Conservation (phyloP, 2,329 filamentous ascomycete genomes). For the Fusarium albidum region DNA sequence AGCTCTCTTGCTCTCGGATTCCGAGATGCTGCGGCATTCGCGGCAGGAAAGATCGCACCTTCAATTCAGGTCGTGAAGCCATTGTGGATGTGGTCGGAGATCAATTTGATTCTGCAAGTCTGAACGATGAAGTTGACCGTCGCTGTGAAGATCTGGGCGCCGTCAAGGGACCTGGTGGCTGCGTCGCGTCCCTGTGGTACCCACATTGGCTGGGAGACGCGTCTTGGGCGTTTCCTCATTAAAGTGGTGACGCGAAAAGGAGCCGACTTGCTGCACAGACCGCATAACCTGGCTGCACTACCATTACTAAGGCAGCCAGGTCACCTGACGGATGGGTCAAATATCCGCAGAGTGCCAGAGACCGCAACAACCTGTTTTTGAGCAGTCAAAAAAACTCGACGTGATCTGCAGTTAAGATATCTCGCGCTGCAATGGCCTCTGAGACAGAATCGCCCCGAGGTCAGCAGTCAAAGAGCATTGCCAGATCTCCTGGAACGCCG, state of each 20-base stretch:
- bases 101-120: constrained; percentile 10
- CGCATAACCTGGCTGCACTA: background rate
- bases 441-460: no score
- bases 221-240: constrained; percentile 37
- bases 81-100: constrained; percentile 52
- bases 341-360: no score
- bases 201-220: constrained; percentile 39
- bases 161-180: constrained; percentile 14
- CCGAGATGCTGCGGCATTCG: no score
- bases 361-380: background rate
- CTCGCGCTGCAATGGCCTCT: no score
- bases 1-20: background rate
- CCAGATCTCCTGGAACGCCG: background rate
- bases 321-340: constrained; percentile 1
- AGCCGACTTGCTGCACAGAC: background rate
- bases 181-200: constrained; percentile 35
- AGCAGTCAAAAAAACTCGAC: background rate
- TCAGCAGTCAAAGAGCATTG: no score
- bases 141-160: constrained; percentile 16
- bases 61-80: constrained; percentile 77
- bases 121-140: constrained; percentile 8
- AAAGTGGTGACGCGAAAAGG: constrained; percentile 38
- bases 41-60: constrained; percentile 55
- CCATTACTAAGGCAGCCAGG: background rate
- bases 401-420: background rate